Evolutionary conservation across 768 basidiomycete genomes (phyloP).

Genomic region (Leccinum pellstonianum): DNA sequence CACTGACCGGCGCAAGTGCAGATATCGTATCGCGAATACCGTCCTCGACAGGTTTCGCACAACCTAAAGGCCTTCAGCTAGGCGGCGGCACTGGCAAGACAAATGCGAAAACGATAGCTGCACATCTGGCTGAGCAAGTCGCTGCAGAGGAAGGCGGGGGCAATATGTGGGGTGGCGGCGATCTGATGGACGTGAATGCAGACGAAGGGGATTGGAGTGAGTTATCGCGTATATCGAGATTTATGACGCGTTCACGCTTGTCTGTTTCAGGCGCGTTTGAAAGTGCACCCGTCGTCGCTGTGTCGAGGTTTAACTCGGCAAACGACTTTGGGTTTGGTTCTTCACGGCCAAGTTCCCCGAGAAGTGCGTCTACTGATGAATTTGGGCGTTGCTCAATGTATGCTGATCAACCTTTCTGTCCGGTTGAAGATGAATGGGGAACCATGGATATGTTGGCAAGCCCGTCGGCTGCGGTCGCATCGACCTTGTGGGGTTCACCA

Average conservation of each 20-base stretch:
- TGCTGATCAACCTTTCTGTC: not conserved
- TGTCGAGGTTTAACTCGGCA: constrained; percentile 24
- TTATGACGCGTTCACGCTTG: not conserved
- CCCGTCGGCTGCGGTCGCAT: constrained; percentile 1
- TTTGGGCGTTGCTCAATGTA: not conserved
- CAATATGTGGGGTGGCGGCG: constrained; percentile 70
- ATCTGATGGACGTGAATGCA: constrained; percentile 91
- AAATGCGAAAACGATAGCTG: constrained; percentile 43
- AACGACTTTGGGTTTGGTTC: constrained; percentile 28
- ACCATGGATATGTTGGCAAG: constrained; percentile 12
- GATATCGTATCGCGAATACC: constrained; percentile 3
- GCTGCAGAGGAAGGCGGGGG: constrained; percentile 37
- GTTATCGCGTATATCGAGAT: constrained; percentile 27
- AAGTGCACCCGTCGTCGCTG: constrained; percentile 40
- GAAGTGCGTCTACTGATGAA: constrained; percentile 6
- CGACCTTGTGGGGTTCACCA: constrained; percentile 20
- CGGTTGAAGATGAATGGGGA: constrained; percentile 25
- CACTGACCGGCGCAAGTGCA: not conserved
- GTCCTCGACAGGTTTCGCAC: constrained; percentile 29
- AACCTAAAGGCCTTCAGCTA: constrained; percentile 66
- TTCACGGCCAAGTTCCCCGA: constrained; percentile 13
- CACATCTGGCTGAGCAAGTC: constrained; percentile 59
- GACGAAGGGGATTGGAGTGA: constrained; percentile 94
- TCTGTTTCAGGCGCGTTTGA: constrained; percentile 69
- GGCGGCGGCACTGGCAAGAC: constrained; percentile 48